Base-by-base conservation (phyloP, 2,329 filamentous ascomycete species). In the Raffaelea albimanens region DNA sequence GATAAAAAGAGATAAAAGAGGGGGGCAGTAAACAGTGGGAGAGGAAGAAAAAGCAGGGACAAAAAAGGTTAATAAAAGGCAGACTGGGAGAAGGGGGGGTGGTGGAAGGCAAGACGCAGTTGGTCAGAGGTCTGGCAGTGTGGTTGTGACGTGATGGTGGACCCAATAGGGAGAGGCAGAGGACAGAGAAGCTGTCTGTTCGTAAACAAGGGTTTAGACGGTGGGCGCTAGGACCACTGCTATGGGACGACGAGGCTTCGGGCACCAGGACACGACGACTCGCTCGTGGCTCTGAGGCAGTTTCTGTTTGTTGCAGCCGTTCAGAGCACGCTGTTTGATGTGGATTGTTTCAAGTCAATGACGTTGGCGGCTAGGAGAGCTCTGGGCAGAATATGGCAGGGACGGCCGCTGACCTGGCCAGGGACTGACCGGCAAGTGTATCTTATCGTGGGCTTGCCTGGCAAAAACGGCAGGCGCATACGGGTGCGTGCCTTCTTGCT, bases 231-330 rank as follows among this genome's bases (percentile, higher is more conserved):
- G 40, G 23, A 33, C 5, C 16, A n/a, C 23, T 33, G 31, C 36
- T 31, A 43, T 43, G 40, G 33, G 10, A 43, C 45, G 45, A 43
- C 45, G 23, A 47, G 45, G 45, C 45, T 47, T 34, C 33, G 25
- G n/a, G 25, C 7, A 7, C 25, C 25, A 29, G 25, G 25, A 29
- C 13, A 13, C 25, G 25, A 29, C 25, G 25, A 13, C 25, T 29
- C 7, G 25, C 25, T 29, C 25, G 25, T 29, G 34, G 34, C 34
- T 10, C 36, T n/a, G n/a, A 9, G 36, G 34, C 34, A 33, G 31
- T 16, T 38, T 18, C 5, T 14, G 13, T 38, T 18, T 38, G 36
- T 18, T 39, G 36, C 36, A 16, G 34, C 13, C 5, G 34, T 36
- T n/a, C n/a, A n/a, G n/a, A n/a, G n/a, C n/a, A n/a, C n/a, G n/a